These are phyloP conservation scores for Senna siamea DNA, from an alignment of 306 rosid species.

Conservation along the genomic window DNA sequence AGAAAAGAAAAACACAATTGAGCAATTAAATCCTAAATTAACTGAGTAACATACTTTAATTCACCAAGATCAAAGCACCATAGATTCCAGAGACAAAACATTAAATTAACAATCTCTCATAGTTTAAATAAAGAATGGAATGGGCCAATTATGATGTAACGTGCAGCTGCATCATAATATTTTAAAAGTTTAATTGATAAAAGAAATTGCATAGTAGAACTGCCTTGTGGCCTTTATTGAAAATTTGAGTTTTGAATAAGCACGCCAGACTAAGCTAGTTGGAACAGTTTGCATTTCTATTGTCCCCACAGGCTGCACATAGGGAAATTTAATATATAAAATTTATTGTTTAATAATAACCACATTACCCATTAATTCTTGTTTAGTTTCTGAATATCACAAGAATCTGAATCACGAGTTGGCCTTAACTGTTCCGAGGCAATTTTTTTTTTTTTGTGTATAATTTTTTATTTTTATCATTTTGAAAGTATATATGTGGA, in stretches of 20 bases:
- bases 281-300: not conserved
- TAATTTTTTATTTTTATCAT: not conserved
- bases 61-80: not conserved
- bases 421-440: not conserved
- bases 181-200: not conserved
- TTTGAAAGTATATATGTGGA: not conserved
- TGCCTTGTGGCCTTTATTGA: not conserved
- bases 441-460: not conserved
- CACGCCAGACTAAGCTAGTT: not conserved
- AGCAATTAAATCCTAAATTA: no score
- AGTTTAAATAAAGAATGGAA: not conserved
- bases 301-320: not conserved
- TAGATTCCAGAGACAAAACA: not conserved
- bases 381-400: not conserved
- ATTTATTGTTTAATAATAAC: not conserved
- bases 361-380: not conserved
- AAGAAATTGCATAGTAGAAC: not conserved
- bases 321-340: not conserved
- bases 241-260: not conserved
- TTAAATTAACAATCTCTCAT: not conserved
- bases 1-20: no score
- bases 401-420: slow-evolving; percentile 30
- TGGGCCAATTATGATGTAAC: not conserved
- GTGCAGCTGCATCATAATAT: not conserved
- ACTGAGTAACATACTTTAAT: not conserved